Conservation (phyloP, 345 rosid species). For the Turnera subulata region DNA sequence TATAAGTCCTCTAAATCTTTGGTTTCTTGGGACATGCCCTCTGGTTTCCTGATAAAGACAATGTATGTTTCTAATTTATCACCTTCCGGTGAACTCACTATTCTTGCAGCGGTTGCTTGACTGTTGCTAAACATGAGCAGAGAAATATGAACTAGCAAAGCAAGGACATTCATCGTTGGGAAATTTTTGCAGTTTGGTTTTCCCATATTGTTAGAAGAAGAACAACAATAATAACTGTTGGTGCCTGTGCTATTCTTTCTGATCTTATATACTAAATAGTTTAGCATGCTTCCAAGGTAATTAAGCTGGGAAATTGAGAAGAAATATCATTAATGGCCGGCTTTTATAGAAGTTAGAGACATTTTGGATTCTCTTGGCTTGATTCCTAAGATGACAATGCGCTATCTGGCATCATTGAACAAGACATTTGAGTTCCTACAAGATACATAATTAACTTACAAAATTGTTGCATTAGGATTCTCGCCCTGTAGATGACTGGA, state of each 20-base stretch:
- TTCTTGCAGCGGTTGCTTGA: background rate
- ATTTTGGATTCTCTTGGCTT: no score
- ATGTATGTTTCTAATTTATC: conserved; percentile 26
- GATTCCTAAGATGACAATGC: no score
- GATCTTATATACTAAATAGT: no score
- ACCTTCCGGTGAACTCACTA: background rate
- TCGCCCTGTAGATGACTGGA: no score
- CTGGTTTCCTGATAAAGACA: conserved; percentile 20
- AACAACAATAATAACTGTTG: background rate
- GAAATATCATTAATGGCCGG: no score
- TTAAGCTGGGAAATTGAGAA: no score
- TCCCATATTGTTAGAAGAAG: background rate
- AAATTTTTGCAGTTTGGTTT: background rate
- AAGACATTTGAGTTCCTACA: no score
- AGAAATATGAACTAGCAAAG: background rate
- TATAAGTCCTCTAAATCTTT: conserved; percentile 24
- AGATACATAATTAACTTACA: no score
- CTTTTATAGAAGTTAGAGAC: no score
- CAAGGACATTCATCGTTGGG: background rate
- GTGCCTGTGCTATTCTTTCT: background rate
- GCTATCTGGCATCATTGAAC: no score
- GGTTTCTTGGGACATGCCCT: conserved; percentile 8
- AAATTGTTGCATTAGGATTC: no score
- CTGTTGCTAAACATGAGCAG: background rate
- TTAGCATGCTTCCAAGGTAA: no score